These are phyloP conservation scores for Tolypocladium tundrense DNA, from an alignment of 2,329 filamentous ascomycete genomes.

Conservation along the genomic window DNA sequence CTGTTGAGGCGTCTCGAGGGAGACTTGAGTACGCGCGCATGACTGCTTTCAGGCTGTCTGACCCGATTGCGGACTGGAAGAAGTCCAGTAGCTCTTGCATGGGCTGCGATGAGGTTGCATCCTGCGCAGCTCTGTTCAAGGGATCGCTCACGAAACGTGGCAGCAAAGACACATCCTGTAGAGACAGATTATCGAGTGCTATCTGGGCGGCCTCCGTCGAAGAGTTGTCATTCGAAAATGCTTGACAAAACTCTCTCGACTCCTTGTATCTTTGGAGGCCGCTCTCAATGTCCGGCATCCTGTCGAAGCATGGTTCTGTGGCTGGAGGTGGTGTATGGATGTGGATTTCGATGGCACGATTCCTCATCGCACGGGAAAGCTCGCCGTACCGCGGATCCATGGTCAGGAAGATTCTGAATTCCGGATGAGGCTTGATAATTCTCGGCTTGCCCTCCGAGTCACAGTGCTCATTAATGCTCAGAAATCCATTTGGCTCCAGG, in stretches of 20 bases:
- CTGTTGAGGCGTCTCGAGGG: slow-evolving; percentile 12
- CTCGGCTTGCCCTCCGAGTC: slow-evolving; percentile 71
- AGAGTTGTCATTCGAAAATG: slow-evolving; percentile 10
- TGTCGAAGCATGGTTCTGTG: slow-evolving; percentile 22
- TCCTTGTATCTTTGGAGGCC: slow-evolving; percentile 35
- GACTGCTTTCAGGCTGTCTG: slow-evolving; percentile 20
- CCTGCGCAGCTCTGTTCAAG: slow-evolving; percentile 3
- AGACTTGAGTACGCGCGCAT: slow-evolving; percentile 24
- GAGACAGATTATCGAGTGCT: slow-evolving; percentile 37
- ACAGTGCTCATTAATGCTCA: slow-evolving; percentile 91
- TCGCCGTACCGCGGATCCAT: slow-evolving; percentile 89
- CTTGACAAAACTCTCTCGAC: slow-evolving; percentile 20
- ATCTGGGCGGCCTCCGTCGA: slow-evolving; percentile 18
- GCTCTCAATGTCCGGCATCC: slow-evolving; percentile 37
- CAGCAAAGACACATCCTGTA: slow-evolving; percentile 32
- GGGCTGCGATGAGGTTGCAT: slow-evolving; percentile 4
- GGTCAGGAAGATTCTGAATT: slow-evolving; percentile 89
- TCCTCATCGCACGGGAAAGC: slow-evolving; percentile 91
- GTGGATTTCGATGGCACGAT: slow-evolving; percentile 84
- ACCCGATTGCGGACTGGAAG: slow-evolving; percentile 20
- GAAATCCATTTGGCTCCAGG: slow-evolving; percentile 76
- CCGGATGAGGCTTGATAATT: slow-evolving; percentile 68
- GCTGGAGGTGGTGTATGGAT: slow-evolving; percentile 40
- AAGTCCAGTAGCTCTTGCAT: slow-evolving; percentile 18
- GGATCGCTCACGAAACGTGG: slow-evolving; percentile 18